Base-by-base conservation (phyloP, 352 stramenopile genomes). In the Phytophthora pistaciae region DNA sequence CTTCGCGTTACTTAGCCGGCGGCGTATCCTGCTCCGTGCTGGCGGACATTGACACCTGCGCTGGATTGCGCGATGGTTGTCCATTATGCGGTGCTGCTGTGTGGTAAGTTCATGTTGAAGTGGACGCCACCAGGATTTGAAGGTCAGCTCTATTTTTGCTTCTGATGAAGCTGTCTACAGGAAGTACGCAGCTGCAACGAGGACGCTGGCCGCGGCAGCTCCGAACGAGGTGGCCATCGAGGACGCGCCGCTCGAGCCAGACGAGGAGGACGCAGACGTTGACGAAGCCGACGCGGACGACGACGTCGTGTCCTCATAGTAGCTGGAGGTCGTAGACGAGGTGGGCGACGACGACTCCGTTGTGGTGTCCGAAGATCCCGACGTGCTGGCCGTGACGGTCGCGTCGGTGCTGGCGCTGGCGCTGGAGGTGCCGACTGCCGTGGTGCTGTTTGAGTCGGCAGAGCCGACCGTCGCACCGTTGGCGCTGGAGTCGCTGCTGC, bases 381-480 rank as follows among this genome's bases (percentile, higher is more conserved):
- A 66, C 5, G 58, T 58, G 29, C 70, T 72, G 50, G 18, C 14
- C 40, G 64, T 54, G 53, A 69, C 50, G 21, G 72, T 71, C 38
- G 60, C 63, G n/a, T 76, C 69, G 3, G 27, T 44, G 63, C 61
- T 52, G 18, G 36, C 64, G 27, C 66, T 60, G 25, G 63, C 64
- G 27, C 66, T 60, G 25, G 63, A 63, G 49, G 54, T 74, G 9
- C 59, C 66, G 62, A 71, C 42, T 16, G 44, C 60, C 25, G 66
- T 53, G 25, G 25, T 53, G 25, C 65, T 74, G 16, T 48, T 48
- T 3, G 73, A 60, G 23, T 70, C 70, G 38, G 55, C 48, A n/a
- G 88, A 79, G 4, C 80, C 84, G 16, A 92, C 62, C n/a, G 70
- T 79, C 36, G 55, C 52, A 48, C 70, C 36, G 55, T 65, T 36